Base-by-base conservation (phyloP, 139 green algal species). In the Ulvella scutata region DNA sequence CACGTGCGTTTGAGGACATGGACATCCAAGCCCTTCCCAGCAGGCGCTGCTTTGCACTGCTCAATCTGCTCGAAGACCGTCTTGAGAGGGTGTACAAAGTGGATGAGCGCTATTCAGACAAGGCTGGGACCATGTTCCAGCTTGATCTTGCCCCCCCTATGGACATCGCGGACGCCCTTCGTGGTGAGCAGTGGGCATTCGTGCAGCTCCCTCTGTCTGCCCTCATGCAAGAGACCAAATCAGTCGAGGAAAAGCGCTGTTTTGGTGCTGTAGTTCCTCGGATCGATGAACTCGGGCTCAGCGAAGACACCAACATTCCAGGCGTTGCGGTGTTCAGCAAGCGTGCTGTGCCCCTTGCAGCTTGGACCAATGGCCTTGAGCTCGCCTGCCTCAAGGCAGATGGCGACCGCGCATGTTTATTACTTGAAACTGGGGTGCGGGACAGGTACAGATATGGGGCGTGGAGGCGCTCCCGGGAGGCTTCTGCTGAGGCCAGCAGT, bases 101-200 rank as follows among this genome's bases (percentile, higher is more conserved):
- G 36, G 84, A 97, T 72, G 84, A 87, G 0, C 87, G 92, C 2
- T 99, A 92, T 88, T 88, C 82, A 35, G 82, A 88, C 39, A 92
- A 90, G 43, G 82, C 89, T 6, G 62, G 86, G 28, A 85, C 88
- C 17, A 81, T 95, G 13, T 94, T 98, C 81, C 84, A 80, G 3
- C 72, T 97, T 3, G 90, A 98, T 73, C 78, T 92, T 62, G 86
- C 85, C 3, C 74, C 88, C 4, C 94, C 92, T 13, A 78, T 91
- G 79, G 88, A 94, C 62, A 82, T 98, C 51, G 90, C 93, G 31
- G 93, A 98, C 76, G 90, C 90, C 2, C 84, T 98, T 61, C 81
- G 90, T 21, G 95, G 94, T 4, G 94, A 98, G 88, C 80, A 90
- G 75, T 99, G 95, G 95, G 85, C 86, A 2, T 99, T 98, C 84